phyloP scores from a whole-genome alignment of 768 basidiomycete genomes.

The Rhodotorula toruloides region DNA sequence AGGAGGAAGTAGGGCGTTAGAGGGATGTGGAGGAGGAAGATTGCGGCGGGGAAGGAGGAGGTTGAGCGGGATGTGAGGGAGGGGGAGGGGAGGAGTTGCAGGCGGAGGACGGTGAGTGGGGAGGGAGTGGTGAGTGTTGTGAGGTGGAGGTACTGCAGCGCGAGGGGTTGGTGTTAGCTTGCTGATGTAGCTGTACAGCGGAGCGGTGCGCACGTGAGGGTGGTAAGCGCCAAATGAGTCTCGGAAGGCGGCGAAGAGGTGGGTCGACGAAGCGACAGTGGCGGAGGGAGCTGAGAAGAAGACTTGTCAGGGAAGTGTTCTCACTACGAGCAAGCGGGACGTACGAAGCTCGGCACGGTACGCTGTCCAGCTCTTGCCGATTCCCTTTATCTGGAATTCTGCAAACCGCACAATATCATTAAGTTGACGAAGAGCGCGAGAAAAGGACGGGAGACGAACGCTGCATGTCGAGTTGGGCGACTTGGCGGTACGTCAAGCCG shows the following conservation, averaged over 20 bases:
- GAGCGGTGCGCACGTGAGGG: background rate
- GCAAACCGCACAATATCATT: background rate
- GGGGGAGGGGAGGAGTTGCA: slow-evolving; percentile 14
- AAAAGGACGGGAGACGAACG: background rate
- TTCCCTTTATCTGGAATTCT: slow-evolving; percentile 12
- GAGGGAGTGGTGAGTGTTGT: background rate
- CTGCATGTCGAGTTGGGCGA: slow-evolving; percentile 24
- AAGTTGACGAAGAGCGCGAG: background rate
- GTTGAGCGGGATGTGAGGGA: background rate
- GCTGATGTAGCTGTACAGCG: background rate
- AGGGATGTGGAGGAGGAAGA: slow-evolving; percentile 21
- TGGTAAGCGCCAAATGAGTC: background rate
- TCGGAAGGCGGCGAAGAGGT: background rate
- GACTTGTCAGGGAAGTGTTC: background rate
- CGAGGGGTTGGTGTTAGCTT: background rate
- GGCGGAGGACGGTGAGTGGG: slow-evolving; percentile 4
- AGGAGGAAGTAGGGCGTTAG: slow-evolving; percentile 21
- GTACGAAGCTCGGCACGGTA: background rate
- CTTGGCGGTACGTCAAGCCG: slow-evolving; percentile 16
- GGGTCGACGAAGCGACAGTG: background rate
- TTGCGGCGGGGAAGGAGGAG: background rate
- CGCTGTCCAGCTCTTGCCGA: background rate
- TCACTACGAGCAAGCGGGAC: background rate
- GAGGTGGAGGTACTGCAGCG: slow-evolving; percentile 19
- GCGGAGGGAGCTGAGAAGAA: slow-evolving; percentile 5